Evolutionary conservation across 768 basidiomycete genomes (phyloP), one percentile per base, ranked within the genome.

Genomic region (Suillus alpinus): DNA sequence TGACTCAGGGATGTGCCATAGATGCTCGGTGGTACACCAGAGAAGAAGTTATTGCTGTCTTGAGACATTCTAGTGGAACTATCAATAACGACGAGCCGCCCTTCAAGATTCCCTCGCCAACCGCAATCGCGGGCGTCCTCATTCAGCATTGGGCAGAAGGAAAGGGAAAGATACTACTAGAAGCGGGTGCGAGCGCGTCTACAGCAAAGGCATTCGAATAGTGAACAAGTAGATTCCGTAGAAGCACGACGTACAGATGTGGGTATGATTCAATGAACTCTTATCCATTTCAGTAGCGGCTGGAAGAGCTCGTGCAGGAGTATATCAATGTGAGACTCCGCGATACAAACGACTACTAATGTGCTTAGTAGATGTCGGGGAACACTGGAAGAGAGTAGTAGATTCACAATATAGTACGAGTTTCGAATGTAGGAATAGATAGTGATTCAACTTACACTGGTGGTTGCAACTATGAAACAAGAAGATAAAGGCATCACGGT

Each of bases 11-110:
- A 44, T 29, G 5, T 50, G 16, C 31, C 52, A 13, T 68, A 95
- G 95, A 98, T 69, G 95, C 94, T 1, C 83, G 83, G 50, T 99
- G 93, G 93, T 97, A 86, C 75, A 87, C 87, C 12, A 86, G 91
- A 4, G 83, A 83, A 18, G 87, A 94, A 66, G 80, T 98, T 37
- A 73, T 82, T 6, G 74, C 78, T 0, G 84, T 94, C 7, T 77
- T 97, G 20, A 72, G 76, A n/a, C 82, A 87, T 66, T 71, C 73
- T 4, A 70, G 76, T 3, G 87, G 87, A 7, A 84, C 82, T 6
- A 61, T 61, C 32, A 59, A 53, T 49, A 68, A 68, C 51, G 61
- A 59, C 31, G 83, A 81, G 51, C 80, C 84, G 5, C 77, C 84
- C 8, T 88, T 94, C 75, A 84, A 82, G 63, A 74, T 95, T n/a